Evolutionary conservation across 495 filamentous ascomycete genomes (phyloP).

Genomic region (Aspergillus ostianus): DNA sequence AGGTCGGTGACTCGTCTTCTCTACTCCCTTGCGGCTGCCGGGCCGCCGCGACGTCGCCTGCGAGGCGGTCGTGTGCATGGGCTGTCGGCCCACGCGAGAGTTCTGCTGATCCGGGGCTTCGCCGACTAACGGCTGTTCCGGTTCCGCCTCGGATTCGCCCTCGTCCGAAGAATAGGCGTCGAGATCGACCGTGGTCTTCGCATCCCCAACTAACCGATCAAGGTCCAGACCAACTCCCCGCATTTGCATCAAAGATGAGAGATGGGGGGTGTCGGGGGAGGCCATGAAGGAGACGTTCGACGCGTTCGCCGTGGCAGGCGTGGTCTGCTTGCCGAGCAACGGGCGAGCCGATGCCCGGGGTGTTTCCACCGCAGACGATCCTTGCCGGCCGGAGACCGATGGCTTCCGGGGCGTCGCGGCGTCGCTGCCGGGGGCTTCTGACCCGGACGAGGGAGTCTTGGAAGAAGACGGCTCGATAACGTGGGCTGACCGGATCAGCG

Average conservation of each 20-base stretch:
- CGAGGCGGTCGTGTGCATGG: constrained; percentile 56
- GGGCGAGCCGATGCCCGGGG: constrained; percentile 24
- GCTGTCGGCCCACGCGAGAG: constrained; percentile 39
- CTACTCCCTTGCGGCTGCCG: constrained; percentile 54
- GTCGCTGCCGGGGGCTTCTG: constrained; percentile 37
- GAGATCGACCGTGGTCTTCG: constrained; percentile 29
- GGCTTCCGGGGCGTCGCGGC: constrained; percentile 25
- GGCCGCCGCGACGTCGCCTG: constrained; percentile 52
- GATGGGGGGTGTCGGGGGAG: constrained; percentile 70
- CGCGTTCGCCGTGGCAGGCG: constrained; percentile 19
- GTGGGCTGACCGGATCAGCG: constrained; percentile 61
- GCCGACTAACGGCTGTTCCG: constrained; percentile 9
- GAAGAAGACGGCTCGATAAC: constrained; percentile 54
- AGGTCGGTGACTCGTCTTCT: constrained; percentile 29
- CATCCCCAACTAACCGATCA: constrained; percentile 44
- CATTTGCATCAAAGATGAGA: constrained; percentile 68
- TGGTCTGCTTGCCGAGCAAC: constrained; percentile 3
- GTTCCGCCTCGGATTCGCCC: constrained; percentile 29
- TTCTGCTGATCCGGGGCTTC: constrained; percentile 15
- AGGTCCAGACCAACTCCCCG: constrained; percentile 65
- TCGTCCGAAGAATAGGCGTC: constrained; percentile 28
- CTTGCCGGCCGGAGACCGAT: constrained; percentile 13
- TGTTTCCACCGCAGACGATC: constrained; percentile 29
- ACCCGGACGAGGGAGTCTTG: constrained; percentile 40
- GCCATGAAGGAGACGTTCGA: constrained; percentile 35